Conservation (phyloP, 345 rosid genomes). For the Camelina hispida region DNA sequence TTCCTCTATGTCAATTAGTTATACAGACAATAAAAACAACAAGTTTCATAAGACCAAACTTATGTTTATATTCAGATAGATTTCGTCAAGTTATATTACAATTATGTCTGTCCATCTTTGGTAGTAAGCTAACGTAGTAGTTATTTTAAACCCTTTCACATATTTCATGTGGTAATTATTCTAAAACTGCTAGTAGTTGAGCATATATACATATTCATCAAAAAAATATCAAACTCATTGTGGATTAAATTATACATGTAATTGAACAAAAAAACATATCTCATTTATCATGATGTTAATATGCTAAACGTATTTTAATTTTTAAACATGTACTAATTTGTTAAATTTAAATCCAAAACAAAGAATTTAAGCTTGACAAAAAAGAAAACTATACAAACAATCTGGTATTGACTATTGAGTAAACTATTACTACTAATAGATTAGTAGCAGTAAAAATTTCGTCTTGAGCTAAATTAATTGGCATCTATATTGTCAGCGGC, state of each 20-base stretch:
- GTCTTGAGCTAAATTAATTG: background rate
- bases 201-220: background rate
- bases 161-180: background rate
- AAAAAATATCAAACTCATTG: background rate
- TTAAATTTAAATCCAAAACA: background rate
- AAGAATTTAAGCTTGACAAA: background rate
- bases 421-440: no score
- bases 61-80: background rate
- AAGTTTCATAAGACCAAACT: background rate
- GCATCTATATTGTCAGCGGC: constrained; percentile 38
- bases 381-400: background rate
- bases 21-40: background rate
- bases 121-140: background rate
- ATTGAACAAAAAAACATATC: no score
- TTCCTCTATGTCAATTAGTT: background rate
- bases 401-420: background rate
- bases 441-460: background rate
- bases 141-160: background rate
- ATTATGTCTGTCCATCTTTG: background rate
- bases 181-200: background rate
- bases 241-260: no score
- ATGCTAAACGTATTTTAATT: background rate
- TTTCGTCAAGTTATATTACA: background rate
- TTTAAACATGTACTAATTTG: background rate
- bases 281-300: background rate